Percentiles rank a stretch among this genome's conserved stretches.
phyloP scores from a whole-genome alignment of 805 yeast genomes.

The Yarrowia divulgata region DNA sequence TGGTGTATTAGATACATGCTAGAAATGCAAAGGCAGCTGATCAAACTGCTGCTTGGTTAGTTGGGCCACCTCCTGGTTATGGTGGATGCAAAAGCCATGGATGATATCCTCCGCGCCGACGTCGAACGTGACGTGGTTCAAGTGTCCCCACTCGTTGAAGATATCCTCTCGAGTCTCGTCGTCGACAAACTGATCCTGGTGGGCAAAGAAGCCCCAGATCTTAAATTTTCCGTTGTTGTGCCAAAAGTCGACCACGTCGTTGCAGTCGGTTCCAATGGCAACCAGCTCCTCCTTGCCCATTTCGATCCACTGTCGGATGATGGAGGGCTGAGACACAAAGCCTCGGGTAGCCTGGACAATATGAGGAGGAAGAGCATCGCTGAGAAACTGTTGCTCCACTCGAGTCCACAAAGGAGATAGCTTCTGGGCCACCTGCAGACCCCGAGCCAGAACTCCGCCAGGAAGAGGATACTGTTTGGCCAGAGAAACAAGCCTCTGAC shows the following conservation, averaged over 20 bases:
- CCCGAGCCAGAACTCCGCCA: slow-evolving; percentile 40
- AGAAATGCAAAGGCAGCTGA: slow-evolving; percentile 81
- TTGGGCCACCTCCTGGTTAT: slow-evolving; percentile 58
- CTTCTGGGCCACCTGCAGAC: slow-evolving; percentile 40
- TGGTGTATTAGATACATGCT: slow-evolving; percentile 87
- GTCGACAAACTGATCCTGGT: slow-evolving; percentile 71
- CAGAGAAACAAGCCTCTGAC: slow-evolving; percentile 49
- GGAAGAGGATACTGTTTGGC: slow-evolving; percentile 45
- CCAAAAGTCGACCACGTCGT: slow-evolving; percentile 56
- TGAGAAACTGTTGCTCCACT: slow-evolving; percentile 34
- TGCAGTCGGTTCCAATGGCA: slow-evolving; percentile 55
- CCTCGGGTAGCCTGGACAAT: slow-evolving; percentile 51
- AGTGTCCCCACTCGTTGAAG: slow-evolving; percentile 52
- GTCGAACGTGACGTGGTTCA: slow-evolving; percentile 48
- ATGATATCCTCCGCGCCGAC: slow-evolving; percentile 54
- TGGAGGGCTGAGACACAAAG: slow-evolving; percentile 55
- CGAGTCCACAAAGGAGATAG: slow-evolving; percentile 46
- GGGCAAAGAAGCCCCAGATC: slow-evolving; percentile 66
- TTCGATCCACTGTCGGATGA: slow-evolving; percentile 62
- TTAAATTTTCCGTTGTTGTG: slow-evolving; percentile 53
- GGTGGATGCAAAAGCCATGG: slow-evolving; percentile 69
- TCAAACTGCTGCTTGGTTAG: slow-evolving; percentile 41
- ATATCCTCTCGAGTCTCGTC: slow-evolving; percentile 58
- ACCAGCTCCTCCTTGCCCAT: slow-evolving; percentile 69
- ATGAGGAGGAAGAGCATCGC: slow-evolving; percentile 24